Percentiles rank a stretch among this genome's conserved stretches.
Evolutionary conservation across 768 basidiomycete genomes (phyloP).

Genomic region (Trametes sanguinea): DNA sequence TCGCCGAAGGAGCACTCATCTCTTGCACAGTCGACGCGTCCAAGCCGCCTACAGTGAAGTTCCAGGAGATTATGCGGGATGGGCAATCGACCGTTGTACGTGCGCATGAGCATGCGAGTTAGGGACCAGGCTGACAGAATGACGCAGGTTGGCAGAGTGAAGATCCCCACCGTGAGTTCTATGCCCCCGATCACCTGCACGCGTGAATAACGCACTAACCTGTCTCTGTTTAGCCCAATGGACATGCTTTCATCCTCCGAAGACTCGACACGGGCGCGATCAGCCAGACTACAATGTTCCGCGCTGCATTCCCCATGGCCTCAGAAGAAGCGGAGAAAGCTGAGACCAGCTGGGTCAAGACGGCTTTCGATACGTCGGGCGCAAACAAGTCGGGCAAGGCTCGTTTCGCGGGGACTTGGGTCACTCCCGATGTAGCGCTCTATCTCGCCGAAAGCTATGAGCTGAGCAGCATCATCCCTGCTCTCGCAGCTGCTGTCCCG

Average conservation of each 20-base stretch:
- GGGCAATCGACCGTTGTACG: slow-evolving; percentile 83
- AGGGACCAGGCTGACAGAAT: slow-evolving; percentile 22
- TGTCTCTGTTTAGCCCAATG: slow-evolving; percentile 49
- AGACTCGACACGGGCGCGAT: slow-evolving; percentile 93
- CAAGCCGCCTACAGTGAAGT: slow-evolving; percentile 77
- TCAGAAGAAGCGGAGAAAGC: slow-evolving; percentile 72
- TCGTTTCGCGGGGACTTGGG: slow-evolving; percentile 92
- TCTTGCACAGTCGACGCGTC: slow-evolving; percentile 38
- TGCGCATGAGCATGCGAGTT: slow-evolving; percentile 16
- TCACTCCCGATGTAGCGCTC: slow-evolving; percentile 63
- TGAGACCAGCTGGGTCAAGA: slow-evolving; percentile 84
- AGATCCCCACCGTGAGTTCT: slow-evolving; percentile 78
- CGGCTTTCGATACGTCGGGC: slow-evolving; percentile 70
- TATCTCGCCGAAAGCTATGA: slow-evolving; percentile 69
- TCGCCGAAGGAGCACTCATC: slow-evolving; percentile 43
- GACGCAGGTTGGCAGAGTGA: slow-evolving; percentile 80
- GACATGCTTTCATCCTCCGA: slow-evolving; percentile 92
- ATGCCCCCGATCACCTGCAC: slow-evolving; percentile 10
- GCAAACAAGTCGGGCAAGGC: slow-evolving; percentile 63
- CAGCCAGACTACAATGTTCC: slow-evolving; percentile 94
- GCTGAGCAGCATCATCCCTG: slow-evolving; percentile 59
- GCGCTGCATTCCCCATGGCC: slow-evolving; percentile 88
- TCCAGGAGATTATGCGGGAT: slow-evolving; percentile 87
- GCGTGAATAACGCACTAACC: slow-evolving; percentile 27
- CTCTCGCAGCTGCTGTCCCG: slow-evolving; percentile 70